A percentile compares a stretch with the other conserved stretches of the same genome.
These are phyloP conservation scores for Phytophthora sansomeana DNA, from an alignment of 352 stramenopile species.

Conservation along the genomic window DNA sequence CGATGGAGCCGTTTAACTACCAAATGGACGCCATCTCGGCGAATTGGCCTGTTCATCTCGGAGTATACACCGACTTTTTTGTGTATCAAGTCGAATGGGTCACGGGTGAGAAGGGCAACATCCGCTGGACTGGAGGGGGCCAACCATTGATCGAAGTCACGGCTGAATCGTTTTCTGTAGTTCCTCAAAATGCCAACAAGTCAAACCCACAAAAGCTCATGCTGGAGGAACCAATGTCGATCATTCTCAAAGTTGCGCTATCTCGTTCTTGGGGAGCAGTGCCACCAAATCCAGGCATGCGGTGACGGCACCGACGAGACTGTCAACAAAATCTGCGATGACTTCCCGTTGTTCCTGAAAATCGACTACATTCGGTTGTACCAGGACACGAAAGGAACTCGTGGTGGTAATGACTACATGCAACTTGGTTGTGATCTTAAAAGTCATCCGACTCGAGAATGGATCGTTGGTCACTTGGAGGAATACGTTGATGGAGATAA, in stretches of 20 bases:
- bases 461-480: slow-evolving; percentile 44
- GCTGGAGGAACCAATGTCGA: slow-evolving; percentile 57
- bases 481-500: slow-evolving; percentile 45
- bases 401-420: slow-evolving; percentile 20
- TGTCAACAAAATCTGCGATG: slow-evolving; percentile 51
- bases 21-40: slow-evolving; percentile 85
- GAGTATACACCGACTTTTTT: slow-evolving; percentile 64
- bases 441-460: slow-evolving; percentile 43
- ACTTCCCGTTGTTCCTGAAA: slow-evolving; percentile 64
- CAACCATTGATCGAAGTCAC: slow-evolving; percentile 69
- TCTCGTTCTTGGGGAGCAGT: slow-evolving; percentile 44
- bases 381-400: slow-evolving; percentile 49
- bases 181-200: slow-evolving; percentile 50
- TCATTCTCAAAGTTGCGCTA: slow-evolving; percentile 68
- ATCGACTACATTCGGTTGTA: slow-evolving; percentile 91
- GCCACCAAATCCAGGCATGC: slow-evolving; percentile 44
- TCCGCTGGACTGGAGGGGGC: slow-evolving; percentile 68
- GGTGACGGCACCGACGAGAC: slow-evolving; percentile 30
- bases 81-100: slow-evolving; percentile 83
- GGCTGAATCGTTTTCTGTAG: slow-evolving; percentile 47
- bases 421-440: slow-evolving; percentile 42
- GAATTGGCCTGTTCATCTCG: slow-evolving; percentile 75
- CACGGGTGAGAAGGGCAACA: slow-evolving; percentile 64
- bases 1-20: slow-evolving; percentile 74
- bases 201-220: slow-evolving; percentile 61